Evolutionary conservation across 768 basidiomycete species (phyloP).

Genomic region (Xerocomellus intermedius): DNA sequence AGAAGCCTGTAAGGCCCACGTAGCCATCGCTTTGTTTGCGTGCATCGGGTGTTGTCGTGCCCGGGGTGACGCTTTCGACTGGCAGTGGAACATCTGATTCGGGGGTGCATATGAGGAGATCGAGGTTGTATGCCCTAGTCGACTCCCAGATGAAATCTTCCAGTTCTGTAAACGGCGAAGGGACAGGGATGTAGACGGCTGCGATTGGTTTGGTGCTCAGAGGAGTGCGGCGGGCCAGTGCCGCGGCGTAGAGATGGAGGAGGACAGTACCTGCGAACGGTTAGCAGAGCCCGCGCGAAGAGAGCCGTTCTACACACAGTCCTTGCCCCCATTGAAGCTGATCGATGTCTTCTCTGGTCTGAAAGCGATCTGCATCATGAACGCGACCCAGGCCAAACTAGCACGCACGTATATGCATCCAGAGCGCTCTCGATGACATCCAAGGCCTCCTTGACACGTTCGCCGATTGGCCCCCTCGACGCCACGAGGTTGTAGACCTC

Average conservation of each 20-base stretch:
- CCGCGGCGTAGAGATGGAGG: conserved; percentile 81
- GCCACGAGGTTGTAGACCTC: conserved; percentile 63
- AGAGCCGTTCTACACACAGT: conserved; percentile 60
- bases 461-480: conserved; percentile 53
- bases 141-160: conserved; percentile 79
- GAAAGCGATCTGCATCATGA: conserved; percentile 15
- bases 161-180: conserved; percentile 81
- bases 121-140: conserved; percentile 64
- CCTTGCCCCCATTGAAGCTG: conserved; percentile 99
- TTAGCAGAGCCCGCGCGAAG: not conserved
- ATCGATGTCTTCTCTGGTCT: conserved; percentile 75
- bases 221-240: conserved; percentile 47
- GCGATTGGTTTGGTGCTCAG: conserved; percentile 48
- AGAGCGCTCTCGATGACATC: conserved; percentile 78
- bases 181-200: conserved; percentile 85
- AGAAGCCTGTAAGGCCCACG: conserved; percentile 15
- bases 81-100: conserved; percentile 42
- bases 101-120: conserved; percentile 50
- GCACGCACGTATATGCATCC: conserved; percentile 74
- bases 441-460: conserved; percentile 73
- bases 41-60: conserved; percentile 27
- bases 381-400: conserved; percentile 5
- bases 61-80: conserved; percentile 47
- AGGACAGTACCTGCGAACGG: conserved; percentile 80
- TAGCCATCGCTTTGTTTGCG: conserved; percentile 8